These are phyloP conservation scores for Colletotrichum eremochloae DNA, from an alignment of 2,329 filamentous ascomycete species.

Conservation along the genomic window DNA sequence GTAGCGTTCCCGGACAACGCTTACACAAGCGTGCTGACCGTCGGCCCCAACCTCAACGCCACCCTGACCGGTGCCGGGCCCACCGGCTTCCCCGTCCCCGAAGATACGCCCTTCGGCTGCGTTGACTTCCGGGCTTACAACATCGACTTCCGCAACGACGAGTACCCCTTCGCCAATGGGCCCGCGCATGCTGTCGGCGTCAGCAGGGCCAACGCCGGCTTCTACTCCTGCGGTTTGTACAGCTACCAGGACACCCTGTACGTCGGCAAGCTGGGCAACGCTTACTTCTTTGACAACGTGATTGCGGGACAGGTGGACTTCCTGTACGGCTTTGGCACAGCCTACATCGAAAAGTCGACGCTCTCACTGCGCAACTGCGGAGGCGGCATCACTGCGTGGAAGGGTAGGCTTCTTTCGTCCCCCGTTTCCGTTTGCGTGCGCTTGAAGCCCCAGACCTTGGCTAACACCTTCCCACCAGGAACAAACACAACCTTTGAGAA, in stretches of 20 bases:
- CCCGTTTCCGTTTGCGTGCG: background rate
- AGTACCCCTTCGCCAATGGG: conserved; percentile 62
- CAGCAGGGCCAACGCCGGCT: conserved; percentile 74
- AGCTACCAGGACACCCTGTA: conserved; percentile 76
- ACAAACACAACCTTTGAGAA: conserved; percentile 75
- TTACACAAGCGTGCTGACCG: conserved; percentile 71
- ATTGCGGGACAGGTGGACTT: conserved; percentile 78
- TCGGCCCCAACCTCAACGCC: conserved; percentile 74
- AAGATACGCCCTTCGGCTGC: conserved; percentile 73
- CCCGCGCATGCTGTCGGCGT: conserved; percentile 72
- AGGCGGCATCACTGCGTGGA: conserved; percentile 78
- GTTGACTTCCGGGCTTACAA: conserved; percentile 76
- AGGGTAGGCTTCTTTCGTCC: conserved; percentile 56
- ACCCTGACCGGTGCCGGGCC: conserved; percentile 73
- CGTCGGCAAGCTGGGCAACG: conserved; percentile 60
- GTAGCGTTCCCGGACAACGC: conserved; percentile 68
- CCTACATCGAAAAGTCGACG: conserved; percentile 68
- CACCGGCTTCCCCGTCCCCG: conserved; percentile 71
- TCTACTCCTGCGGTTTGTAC: conserved; percentile 76
- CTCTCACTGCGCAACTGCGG: conserved; percentile 71
- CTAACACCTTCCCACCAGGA: conserved; percentile 43
- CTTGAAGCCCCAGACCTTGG: background rate
- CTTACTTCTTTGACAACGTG: conserved; percentile 71
- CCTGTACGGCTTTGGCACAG: conserved; percentile 76
- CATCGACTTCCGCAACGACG: conserved; percentile 74